Base-by-base conservation (phyloP, 768 basidiomycete genomes). In the Lactifluus piperatus region DNA sequence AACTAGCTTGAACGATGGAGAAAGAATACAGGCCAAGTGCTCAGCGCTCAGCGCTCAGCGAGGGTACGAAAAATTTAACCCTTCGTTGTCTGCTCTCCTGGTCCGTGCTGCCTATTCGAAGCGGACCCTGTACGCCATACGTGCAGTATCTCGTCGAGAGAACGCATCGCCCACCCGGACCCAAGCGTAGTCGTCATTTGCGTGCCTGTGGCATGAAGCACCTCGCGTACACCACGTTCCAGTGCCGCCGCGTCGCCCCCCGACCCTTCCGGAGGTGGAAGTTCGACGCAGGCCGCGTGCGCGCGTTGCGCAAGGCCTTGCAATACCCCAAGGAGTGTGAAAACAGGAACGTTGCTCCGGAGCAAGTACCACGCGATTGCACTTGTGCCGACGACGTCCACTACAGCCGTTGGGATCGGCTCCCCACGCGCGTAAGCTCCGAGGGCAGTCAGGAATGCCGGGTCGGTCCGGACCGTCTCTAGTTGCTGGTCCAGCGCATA, bases 121-220 rank as follows among this genome's bases (percentile, higher is more conserved):
- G n/a, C 41, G 0, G 48, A 13, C 20, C 6, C 57, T 7, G 29
- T 65, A 32, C 67, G 69, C 88, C 87, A 90, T 2, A 76, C 75
- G 4, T 74, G 73, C 30, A 88, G 74, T 29, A 89, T 75, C 57
- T 88, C 85, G 64, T 86, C 81, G 58, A 91, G 67, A 4, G 83
- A 85, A 54, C 79, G 74, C 14, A 81, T 77, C n/a, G 81, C 80
- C 88, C 88, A 91, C 8, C 86, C 88, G 0, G 82, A 79, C 4
- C 84, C 86, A 26, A 86, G 70, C 11, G 80, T 77, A 5, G 83
- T 83, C 22, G 82, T 83, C 79, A 89, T 80, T 67, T 90, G 93
- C 0, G 83, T 81, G 1, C 94, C 94, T 0, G 94, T 88, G 0
- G 84, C 81, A 67, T 92, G 88, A 60, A 97, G 68, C 9, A 97